A percentile compares a stretch with the other conserved stretches of the same genome.
Evolutionary conservation across 768 basidiomycete genomes (phyloP).

Genomic region (Boletus barrowsii): DNA sequence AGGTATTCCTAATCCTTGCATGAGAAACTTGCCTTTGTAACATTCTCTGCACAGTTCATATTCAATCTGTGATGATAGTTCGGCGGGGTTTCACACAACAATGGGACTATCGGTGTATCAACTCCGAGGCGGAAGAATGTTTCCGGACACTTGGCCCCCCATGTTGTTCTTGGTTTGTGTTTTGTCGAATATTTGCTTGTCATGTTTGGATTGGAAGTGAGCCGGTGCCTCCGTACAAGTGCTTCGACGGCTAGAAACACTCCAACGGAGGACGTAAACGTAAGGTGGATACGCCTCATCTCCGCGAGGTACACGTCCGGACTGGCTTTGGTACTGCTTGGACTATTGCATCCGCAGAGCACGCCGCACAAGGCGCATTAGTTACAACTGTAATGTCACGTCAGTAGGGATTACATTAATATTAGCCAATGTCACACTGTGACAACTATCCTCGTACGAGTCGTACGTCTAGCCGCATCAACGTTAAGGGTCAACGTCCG

Average conservation of each 20-base stretch:
- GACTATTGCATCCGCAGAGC: slow-evolving; percentile 19
- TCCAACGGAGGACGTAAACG: slow-evolving; percentile 6
- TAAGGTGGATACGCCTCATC: slow-evolving; percentile 5
- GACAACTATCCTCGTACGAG: slow-evolving; percentile 2
- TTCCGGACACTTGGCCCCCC: slow-evolving; percentile 10
- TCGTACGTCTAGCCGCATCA: slow-evolving; percentile 11
- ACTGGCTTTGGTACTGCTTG: slow-evolving; percentile 19
- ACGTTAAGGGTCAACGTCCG: slow-evolving; percentile 9
- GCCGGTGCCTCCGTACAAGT: slow-evolving; percentile 4
- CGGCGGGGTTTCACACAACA: slow-evolving; percentile 2
- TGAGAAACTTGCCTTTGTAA: slow-evolving; percentile 20
- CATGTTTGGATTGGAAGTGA: slow-evolving; percentile 8
- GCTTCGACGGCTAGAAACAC: slow-evolving; percentile 7
- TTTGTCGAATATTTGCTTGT: slow-evolving; percentile 24
- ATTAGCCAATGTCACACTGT: slow-evolving; percentile 14
- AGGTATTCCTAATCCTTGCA: slow-evolving; percentile 18
- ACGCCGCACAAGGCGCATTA: slow-evolving; percentile 11
- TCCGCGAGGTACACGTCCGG: slow-evolving; percentile 5
- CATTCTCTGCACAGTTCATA: slow-evolving; percentile 20
- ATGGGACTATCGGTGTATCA: neutral
- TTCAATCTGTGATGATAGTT: slow-evolving; percentile 19
- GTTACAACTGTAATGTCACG: slow-evolving; percentile 28
- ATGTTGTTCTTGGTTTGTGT: slow-evolving; percentile 15
- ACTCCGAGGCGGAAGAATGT: neutral
- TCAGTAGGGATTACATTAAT: slow-evolving; percentile 30